A percentile compares a stretch with the other conserved stretches of the same genome.
Conservation (phyloP, 2,329 filamentous ascomycete genomes). For the Phoma sp. region DNA sequence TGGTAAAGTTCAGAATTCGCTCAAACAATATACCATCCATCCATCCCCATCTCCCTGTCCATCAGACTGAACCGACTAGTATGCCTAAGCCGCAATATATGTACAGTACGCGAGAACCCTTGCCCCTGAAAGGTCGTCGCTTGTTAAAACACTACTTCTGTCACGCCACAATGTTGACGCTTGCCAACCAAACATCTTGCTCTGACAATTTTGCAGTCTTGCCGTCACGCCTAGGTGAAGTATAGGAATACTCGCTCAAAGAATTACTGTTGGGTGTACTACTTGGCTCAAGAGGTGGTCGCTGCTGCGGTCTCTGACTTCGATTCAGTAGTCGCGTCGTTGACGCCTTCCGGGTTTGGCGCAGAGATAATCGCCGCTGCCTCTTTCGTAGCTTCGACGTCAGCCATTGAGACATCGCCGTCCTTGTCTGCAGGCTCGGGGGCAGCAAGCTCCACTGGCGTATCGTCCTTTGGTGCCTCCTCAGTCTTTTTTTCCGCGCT, state of each 20-base stretch:
- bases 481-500: slow-evolving; percentile 29
- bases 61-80: neutral
- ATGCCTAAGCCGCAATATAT: slow-evolving; percentile 17
- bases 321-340: slow-evolving; percentile 8
- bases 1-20: slow-evolving; percentile 6
- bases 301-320: slow-evolving; percentile 12
- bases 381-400: slow-evolving; percentile 14
- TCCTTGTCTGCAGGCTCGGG: slow-evolving; percentile 14
- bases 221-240: no score
- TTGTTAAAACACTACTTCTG: neutral
- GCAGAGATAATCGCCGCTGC: slow-evolving; percentile 6
- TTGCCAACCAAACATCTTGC: neutral
- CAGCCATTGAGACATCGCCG: slow-evolving; percentile 17
- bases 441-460: slow-evolving; percentile 4
- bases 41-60: neutral
- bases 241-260: no score
- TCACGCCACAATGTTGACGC: neutral
- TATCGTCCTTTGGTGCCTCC: slow-evolving; percentile 11
- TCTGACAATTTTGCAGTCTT: neutral
- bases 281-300: slow-evolving; percentile 8
- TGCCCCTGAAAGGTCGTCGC: neutral
- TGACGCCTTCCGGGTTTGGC: slow-evolving; percentile 10
- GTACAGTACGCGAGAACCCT: slow-evolving; percentile 11
- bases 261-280: neutral
- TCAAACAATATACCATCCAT: slow-evolving; percentile 7